Base-by-base conservation (phyloP, 306 rosid species). In the Prunus padus region DNA sequence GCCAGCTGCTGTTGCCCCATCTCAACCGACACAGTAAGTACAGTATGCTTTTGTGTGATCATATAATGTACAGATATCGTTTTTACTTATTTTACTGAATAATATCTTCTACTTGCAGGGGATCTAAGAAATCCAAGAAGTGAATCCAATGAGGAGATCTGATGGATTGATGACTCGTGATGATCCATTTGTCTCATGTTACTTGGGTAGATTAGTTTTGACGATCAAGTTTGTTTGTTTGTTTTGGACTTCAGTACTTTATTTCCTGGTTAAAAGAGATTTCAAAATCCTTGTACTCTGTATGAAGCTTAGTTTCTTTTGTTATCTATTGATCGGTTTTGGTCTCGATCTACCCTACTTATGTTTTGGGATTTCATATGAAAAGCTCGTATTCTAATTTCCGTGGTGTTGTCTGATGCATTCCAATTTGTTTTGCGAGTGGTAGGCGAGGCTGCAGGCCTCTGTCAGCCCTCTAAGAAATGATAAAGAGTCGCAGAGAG, bases 91-190 rank as follows among this genome's bases (percentile, higher is more conserved):
- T 19, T 16, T 7, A 64, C 46, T 37, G 14, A 54, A 19, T 40
- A 4, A 0, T 59, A 11, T 61, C 63, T 20, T 46, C 47, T 62
- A 18, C 67, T 1, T 75, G 85, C 97, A 94, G 98, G 86, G 83
- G 73, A 77, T 42, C 96, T 19, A 94, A 94, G 87, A 90, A 90
- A 73, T 68, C 93, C 33, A 94, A 90, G 84, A 94, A 90, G 93
- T 88, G 79, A 84, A 67, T 23, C 12, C 68, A 52, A 37, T 69
- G 70, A 62, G 59, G 85, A 75, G 42, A 5, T 49, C 73, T 33
- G 65, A 49, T 54, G 72, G 84, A 56, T 65, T 63, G 49, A 37
- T 45, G 81, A 60, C 76, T 33, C 42, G 63, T 14, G 49, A 25
- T 55, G 77, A 73, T 59, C 70, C 70, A 15, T 75, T 54, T 64